A percentile compares a stretch with the other conserved stretches of the same genome.
Evolutionary conservation across 164 flowering plant species (phyloP).

Genomic region (Nymphaea colorata): DNA sequence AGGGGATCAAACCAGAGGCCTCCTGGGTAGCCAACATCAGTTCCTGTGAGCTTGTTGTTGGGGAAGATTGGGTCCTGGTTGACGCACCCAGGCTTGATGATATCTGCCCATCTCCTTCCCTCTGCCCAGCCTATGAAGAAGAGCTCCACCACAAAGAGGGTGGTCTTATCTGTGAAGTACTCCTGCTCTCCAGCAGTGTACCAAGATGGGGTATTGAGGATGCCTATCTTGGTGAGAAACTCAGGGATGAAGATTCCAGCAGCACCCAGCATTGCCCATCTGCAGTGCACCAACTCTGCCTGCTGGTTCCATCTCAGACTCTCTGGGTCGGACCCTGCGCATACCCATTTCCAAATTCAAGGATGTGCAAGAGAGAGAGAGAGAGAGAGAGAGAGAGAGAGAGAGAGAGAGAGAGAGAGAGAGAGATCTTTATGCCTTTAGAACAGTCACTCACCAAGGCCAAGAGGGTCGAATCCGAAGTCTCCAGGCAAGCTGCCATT

Average conservation of each 20-base stretch:
- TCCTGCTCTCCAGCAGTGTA: constrained; percentile 90
- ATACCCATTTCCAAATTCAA: neutral
- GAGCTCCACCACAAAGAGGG: constrained; percentile 78
- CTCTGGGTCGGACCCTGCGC: constrained; percentile 85
- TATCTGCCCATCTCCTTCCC: constrained; percentile 46
- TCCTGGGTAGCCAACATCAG: constrained; percentile 96
- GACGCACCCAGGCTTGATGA: constrained; percentile 79
- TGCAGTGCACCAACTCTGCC: constrained; percentile 90
- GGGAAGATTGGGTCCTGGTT: constrained; percentile 98
- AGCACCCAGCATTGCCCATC: constrained; percentile 99
- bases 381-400: neutral
- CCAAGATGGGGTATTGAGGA: constrained; percentile 98
- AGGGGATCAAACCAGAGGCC: constrained; percentile 97
- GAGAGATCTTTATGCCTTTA: neutral
- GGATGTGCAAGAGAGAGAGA: neutral
- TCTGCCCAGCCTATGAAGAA: constrained; percentile 85
- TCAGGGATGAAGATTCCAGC: constrained; percentile 98
- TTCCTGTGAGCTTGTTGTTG: constrained; percentile 96
- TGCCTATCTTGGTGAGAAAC: constrained; percentile 78
- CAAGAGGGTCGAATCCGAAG: constrained; percentile 96
- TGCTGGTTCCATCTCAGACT: constrained; percentile 74
- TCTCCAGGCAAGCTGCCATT: constrained; percentile 93
- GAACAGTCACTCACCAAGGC: constrained; percentile 46
- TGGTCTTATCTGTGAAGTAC: constrained; percentile 95
- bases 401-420: neutral